phyloP scores from a whole-genome alignment of 2,329 filamentous ascomycete species.

The Curvularia hawaiiensis region DNA sequence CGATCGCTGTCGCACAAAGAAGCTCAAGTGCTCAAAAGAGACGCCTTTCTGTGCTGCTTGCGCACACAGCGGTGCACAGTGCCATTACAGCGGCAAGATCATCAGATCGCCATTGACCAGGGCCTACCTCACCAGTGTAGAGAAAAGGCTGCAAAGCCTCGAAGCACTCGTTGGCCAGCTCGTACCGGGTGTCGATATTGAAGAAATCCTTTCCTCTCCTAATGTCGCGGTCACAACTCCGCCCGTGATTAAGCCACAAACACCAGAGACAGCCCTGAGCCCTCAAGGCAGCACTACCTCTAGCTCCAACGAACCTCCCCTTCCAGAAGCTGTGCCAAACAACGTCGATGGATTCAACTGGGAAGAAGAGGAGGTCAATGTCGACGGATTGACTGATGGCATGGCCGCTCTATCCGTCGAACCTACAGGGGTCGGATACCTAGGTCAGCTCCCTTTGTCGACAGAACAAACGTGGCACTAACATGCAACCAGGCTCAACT shows the following conservation, averaged over 20 bases:
- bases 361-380: slow-evolving; percentile 28
- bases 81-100: slow-evolving; percentile 34
- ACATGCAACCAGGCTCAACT: slow-evolving; percentile 24
- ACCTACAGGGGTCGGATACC: slow-evolving; percentile 34
- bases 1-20: slow-evolving; percentile 34
- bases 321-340: slow-evolving; percentile 33
- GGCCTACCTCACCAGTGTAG: slow-evolving; percentile 31
- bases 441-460: slow-evolving; percentile 14
- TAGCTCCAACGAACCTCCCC: slow-evolving; percentile 21
- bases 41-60: slow-evolving; percentile 29
- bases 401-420: slow-evolving; percentile 37
- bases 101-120: slow-evolving; percentile 32
- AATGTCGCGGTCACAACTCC: slow-evolving; percentile 16
- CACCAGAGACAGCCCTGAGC: slow-evolving; percentile 20
- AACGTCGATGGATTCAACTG: slow-evolving; percentile 34
- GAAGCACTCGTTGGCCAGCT: slow-evolving; percentile 28
- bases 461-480: background rate
- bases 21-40: slow-evolving; percentile 37
- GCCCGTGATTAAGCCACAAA: slow-evolving; percentile 8
- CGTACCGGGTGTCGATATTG: slow-evolving; percentile 28
- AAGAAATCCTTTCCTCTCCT: slow-evolving; percentile 26
- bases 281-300: slow-evolving; percentile 19
- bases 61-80: slow-evolving; percentile 24
- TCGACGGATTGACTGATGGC: slow-evolving; percentile 32
- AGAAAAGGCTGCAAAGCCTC: slow-evolving; percentile 27